Evolutionary conservation across 2,329 filamentous ascomycete genomes (phyloP).

Genomic region (Clonostachys solani): DNA sequence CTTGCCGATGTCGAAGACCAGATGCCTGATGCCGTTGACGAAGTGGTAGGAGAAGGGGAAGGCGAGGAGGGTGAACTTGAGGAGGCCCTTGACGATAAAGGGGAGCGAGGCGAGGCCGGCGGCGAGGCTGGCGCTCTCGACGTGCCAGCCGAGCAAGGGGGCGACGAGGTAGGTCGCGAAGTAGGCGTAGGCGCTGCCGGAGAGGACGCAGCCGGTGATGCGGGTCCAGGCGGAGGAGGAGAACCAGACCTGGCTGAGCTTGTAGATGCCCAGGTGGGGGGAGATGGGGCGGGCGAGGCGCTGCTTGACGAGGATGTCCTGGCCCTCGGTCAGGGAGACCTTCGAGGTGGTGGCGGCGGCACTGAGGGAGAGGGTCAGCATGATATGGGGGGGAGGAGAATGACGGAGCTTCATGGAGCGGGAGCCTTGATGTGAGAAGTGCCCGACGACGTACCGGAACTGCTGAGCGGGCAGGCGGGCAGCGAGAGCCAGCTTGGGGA

Average conservation of each 20-base stretch:
- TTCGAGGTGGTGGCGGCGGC: conserved; percentile 47
- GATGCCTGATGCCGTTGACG: conserved; percentile 51
- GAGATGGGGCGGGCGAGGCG: conserved; percentile 77
- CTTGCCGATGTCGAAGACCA: conserved; percentile 45
- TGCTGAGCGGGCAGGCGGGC: conserved; percentile 36
- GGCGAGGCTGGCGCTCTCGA: conserved; percentile 56
- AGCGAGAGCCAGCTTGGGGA: conserved; percentile 39
- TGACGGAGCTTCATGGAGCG: not conserved
- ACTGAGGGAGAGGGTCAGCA: not conserved
- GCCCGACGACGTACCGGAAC: conserved; percentile 32
- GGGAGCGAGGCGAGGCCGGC: conserved; percentile 57
- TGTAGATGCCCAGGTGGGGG: conserved; percentile 84
- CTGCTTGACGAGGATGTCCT: conserved; percentile 73
- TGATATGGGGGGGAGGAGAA: not conserved
- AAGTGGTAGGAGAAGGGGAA: conserved; percentile 59
- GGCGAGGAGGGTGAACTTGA: conserved; percentile 47
- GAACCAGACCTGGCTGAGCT: conserved; percentile 81
- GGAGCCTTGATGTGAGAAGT: not conserved
- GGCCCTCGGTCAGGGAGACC: conserved; percentile 46
- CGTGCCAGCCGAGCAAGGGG: conserved; percentile 64
- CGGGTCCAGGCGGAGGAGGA: conserved; percentile 70
- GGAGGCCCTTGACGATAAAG: conserved; percentile 49
- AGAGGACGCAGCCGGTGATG: conserved; percentile 73
- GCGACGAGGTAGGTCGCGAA: conserved; percentile 76
- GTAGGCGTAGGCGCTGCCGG: conserved; percentile 75